phyloP scores from a whole-genome alignment of 495 filamentous ascomycete genomes.

The Ramalina peruviana region DNA sequence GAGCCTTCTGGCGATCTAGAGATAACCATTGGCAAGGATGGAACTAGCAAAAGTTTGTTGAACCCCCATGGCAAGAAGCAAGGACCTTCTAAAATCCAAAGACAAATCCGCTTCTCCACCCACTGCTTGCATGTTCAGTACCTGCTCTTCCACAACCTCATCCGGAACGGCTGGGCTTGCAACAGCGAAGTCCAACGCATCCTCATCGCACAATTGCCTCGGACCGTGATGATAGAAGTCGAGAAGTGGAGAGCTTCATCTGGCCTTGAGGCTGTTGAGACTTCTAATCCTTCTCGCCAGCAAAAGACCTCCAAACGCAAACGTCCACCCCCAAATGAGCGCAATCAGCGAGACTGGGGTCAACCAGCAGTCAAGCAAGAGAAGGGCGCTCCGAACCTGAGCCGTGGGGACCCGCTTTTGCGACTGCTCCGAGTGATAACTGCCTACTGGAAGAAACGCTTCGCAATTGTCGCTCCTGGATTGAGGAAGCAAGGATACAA shows the following conservation, averaged over 20 bases:
- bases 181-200: constrained; percentile 67
- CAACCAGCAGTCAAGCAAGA: constrained; percentile 53
- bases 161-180: constrained; percentile 78
- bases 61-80: constrained; percentile 61
- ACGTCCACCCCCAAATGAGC: constrained; percentile 22
- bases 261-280: constrained; percentile 36
- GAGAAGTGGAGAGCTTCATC: constrained; percentile 57
- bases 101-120: constrained; percentile 57
- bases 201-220: constrained; percentile 54
- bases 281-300: constrained; percentile 2
- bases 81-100: constrained; percentile 71
- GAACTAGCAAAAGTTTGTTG: constrained; percentile 29
- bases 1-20: constrained; percentile 48
- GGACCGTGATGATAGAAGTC: constrained; percentile 53
- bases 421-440: constrained; percentile 60
- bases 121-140: constrained; percentile 85
- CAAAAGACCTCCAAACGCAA: neutral
- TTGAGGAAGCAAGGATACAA: constrained; percentile 86
- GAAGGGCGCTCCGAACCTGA: constrained; percentile 55
- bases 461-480: constrained; percentile 60
- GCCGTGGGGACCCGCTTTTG: constrained; percentile 69
- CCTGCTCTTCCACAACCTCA: constrained; percentile 73
- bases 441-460: constrained; percentile 79
- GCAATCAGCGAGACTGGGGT: constrained; percentile 58
- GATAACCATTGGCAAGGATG: constrained; percentile 54